Percentiles rank a stretch among this genome's conserved stretches.
Conservation (phyloP, 2,329 filamentous ascomycete species). For the Penicillium glabrum region DNA sequence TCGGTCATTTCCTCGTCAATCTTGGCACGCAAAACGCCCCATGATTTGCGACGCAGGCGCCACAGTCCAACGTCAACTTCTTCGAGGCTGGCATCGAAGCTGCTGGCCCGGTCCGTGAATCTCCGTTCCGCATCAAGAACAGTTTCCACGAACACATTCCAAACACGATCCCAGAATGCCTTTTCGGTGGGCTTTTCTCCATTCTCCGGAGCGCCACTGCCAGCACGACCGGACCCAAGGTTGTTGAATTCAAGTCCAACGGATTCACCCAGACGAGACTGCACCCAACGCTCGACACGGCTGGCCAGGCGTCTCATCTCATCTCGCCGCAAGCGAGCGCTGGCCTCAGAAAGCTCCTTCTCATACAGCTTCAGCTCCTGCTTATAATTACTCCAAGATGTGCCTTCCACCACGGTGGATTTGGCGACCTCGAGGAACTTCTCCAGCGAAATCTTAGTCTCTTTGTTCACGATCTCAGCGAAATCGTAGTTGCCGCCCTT, state of each 20-base stretch:
- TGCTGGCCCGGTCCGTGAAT: slow-evolving; percentile 85
- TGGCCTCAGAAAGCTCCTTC: slow-evolving; percentile 89
- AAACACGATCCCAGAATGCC: slow-evolving; percentile 94
- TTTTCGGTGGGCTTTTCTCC: slow-evolving; percentile 77
- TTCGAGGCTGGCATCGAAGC: slow-evolving; percentile 87
- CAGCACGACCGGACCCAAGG: slow-evolving; percentile 82
- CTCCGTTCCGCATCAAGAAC: slow-evolving; percentile 81
- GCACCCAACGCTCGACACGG: slow-evolving; percentile 90
- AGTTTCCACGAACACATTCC: slow-evolving; percentile 78
- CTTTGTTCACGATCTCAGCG: slow-evolving; percentile 81
- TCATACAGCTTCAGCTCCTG: slow-evolving; percentile 77
- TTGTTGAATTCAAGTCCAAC: slow-evolving; percentile 95
- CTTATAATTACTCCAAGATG: slow-evolving; percentile 84
- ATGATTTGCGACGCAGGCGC: slow-evolving; percentile 89
- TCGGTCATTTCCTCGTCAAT: slow-evolving; percentile 98
- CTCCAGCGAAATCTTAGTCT: slow-evolving; percentile 74
- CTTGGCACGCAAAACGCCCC: slow-evolving; percentile 84
- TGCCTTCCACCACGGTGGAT: slow-evolving; percentile 72
- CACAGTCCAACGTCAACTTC: slow-evolving; percentile 92
- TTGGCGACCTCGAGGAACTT: slow-evolving; percentile 75
- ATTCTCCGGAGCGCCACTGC: slow-evolving; percentile 74
- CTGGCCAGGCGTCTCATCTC: slow-evolving; percentile 93
- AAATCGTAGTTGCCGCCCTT: slow-evolving; percentile 91
- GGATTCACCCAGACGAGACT: slow-evolving; percentile 80
- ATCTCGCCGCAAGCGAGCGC: slow-evolving; percentile 79